phyloP scores from a whole-genome alignment of 2,329 filamentous ascomycete genomes.

The Pseudogymnoascus sp. region DNA sequence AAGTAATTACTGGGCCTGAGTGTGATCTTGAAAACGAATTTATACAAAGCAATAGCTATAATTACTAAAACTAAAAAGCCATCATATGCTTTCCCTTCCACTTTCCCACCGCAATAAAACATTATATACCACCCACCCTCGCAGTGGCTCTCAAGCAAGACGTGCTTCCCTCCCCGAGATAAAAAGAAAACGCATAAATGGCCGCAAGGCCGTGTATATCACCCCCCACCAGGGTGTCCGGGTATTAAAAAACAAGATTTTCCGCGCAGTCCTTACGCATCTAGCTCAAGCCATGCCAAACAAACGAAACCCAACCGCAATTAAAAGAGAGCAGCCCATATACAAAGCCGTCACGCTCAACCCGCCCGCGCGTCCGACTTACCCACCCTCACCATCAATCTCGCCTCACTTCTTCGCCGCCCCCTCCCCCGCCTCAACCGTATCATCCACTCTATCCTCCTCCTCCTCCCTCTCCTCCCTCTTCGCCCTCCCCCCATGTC shows the following conservation, averaged over 20 bases:
- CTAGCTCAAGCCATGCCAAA: not conserved
- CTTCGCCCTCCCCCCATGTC: not conserved
- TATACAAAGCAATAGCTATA: not conserved
- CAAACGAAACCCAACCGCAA: not conserved
- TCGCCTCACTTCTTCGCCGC: not conserved
- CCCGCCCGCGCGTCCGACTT: not conserved
- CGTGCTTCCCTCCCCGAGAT: not conserved
- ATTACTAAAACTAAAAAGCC: not conserved
- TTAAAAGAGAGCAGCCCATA: not conserved
- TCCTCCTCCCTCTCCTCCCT: slow-evolving; percentile 7
- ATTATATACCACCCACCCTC: not conserved
- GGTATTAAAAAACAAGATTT: slow-evolving; percentile 6
- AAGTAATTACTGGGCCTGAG: too few species aligned
- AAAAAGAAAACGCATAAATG: not conserved
- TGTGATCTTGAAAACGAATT: not conserved
- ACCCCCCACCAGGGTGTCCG: not conserved
- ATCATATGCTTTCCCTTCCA: not conserved
- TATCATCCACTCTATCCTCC: slow-evolving; percentile 1
- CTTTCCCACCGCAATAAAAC: not conserved
- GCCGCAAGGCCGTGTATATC: not conserved
- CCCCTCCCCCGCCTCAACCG: slow-evolving; percentile 2
- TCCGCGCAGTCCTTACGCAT: not conserved
- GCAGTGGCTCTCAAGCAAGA: not conserved
- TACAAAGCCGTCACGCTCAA: not conserved
- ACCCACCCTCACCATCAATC: not conserved